Percentiles rank a stretch among this genome's conserved stretches.
phyloP scores from a whole-genome alignment of 768 basidiomycete species.

The Collybiopsis confluens region DNA sequence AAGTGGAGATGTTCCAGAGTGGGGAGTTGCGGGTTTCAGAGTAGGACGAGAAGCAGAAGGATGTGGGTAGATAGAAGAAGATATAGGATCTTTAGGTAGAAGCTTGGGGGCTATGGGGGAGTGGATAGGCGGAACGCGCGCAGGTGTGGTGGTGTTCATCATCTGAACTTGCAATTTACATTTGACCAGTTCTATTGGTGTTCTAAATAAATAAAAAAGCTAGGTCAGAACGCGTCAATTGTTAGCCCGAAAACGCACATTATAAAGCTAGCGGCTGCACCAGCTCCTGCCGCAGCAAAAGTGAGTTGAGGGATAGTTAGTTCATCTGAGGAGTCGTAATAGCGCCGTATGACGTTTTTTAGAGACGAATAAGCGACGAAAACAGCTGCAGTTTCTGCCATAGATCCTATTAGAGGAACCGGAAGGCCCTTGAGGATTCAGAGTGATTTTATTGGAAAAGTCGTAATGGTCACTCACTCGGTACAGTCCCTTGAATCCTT shows the following conservation, averaged over 20 bases:
- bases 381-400: constrained; percentile 85
- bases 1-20: constrained; percentile 27
- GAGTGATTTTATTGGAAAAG: not conserved
- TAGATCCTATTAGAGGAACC: constrained; percentile 86
- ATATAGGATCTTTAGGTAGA: constrained; percentile 9
- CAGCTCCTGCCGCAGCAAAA: constrained; percentile 84
- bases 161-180: constrained; percentile 94
- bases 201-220: constrained; percentile 92
- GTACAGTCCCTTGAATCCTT: constrained; percentile 84
- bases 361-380: constrained; percentile 84
- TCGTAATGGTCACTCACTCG: constrained; percentile 47
- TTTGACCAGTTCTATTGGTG: constrained; percentile 85
- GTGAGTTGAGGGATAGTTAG: constrained; percentile 67
- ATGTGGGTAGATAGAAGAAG: constrained; percentile 9
- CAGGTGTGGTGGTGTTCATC: constrained; percentile 35
- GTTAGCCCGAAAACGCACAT: constrained; percentile 48
- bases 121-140: constrained; percentile 18
- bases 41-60: constrained; percentile 11
- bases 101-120: constrained; percentile 42
- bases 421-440: constrained; percentile 66
- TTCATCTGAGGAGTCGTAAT: constrained; percentile 25
- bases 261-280: constrained; percentile 80
- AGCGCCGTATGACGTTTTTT: constrained; percentile 53
- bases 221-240: constrained; percentile 58
- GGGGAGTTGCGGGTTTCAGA: constrained; percentile 9